Evolutionary conservation across 805 yeast genomes (phyloP).

Genomic region (Nakazawaea peltata): DNA sequence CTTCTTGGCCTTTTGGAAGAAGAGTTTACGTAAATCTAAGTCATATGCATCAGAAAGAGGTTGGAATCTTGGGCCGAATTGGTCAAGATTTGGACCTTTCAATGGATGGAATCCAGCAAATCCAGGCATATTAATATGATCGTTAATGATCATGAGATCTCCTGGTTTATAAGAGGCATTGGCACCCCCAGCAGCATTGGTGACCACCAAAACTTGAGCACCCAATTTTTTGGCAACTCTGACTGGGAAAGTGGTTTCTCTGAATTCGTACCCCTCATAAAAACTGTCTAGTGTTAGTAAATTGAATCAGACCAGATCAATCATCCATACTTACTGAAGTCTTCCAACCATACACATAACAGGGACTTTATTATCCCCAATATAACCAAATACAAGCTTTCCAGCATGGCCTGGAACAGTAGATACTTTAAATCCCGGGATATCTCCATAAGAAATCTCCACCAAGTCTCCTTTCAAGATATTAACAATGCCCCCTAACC

Average conservation of each 20-base stretch:
- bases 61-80: slow-evolving; percentile 78
- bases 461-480: slow-evolving; percentile 33
- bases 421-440: slow-evolving; percentile 75
- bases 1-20: slow-evolving; percentile 45
- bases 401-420: slow-evolving; percentile 94
- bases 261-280: slow-evolving; percentile 85
- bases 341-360: slow-evolving; percentile 94
- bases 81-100: slow-evolving; percentile 76
- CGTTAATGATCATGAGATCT: slow-evolving; percentile 84
- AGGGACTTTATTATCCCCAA: slow-evolving; percentile 63
- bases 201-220: slow-evolving; percentile 57
- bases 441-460: slow-evolving; percentile 51
- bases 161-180: slow-evolving; percentile 65
- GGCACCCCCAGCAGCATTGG: slow-evolving; percentile 96
- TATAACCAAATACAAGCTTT: slow-evolving; percentile 65
- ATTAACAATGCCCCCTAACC: slow-evolving; percentile 78
- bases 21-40: slow-evolving; percentile 53
- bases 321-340: slow-evolving; percentile 38
- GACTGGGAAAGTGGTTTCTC: slow-evolving; percentile 78
- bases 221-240: slow-evolving; percentile 65
- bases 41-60: slow-evolving; percentile 90
- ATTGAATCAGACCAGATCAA: background rate
- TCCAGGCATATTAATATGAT: slow-evolving; percentile 89
- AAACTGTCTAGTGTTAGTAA: slow-evolving; percentile 22
- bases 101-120: slow-evolving; percentile 82